phyloP scores from a whole-genome alignment of 2,329 filamentous ascomycete genomes.

The Aspergillus phoenicis region DNA sequence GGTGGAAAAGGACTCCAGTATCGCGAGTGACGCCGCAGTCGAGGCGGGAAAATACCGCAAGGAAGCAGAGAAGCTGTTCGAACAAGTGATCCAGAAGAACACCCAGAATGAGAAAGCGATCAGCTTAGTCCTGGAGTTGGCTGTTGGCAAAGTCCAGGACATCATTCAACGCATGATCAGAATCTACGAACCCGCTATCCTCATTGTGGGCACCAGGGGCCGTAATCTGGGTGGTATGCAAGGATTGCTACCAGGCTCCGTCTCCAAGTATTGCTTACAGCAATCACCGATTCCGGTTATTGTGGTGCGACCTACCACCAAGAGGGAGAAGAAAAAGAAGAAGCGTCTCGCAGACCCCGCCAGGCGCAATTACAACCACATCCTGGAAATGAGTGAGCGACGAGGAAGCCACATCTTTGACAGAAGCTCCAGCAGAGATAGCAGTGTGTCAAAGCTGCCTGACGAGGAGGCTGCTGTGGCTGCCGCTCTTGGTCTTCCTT shows the following conservation, averaged over 20 bases:
- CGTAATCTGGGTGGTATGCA: slow-evolving; percentile 83
- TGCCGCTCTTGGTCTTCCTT: slow-evolving; percentile 50
- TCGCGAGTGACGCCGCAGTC: slow-evolving; percentile 61
- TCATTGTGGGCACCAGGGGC: slow-evolving; percentile 86
- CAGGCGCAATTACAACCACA: slow-evolving; percentile 74
- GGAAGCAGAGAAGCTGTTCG: slow-evolving; percentile 74
- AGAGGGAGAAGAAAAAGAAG: slow-evolving; percentile 84
- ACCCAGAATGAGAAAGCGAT: slow-evolving; percentile 76
- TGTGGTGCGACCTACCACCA: slow-evolving; percentile 83
- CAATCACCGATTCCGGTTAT: slow-evolving; percentile 92
- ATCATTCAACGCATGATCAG: slow-evolving; percentile 91
- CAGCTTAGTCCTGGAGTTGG: slow-evolving; percentile 81
- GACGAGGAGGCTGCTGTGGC: slow-evolving; percentile 56
- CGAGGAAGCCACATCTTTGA: slow-evolving; percentile 57
- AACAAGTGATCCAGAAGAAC: slow-evolving; percentile 78
- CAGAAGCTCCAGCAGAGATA: slow-evolving; percentile 49
- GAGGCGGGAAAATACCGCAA: slow-evolving; percentile 72
- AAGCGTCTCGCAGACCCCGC: slow-evolving; percentile 78
- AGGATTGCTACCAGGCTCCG: slow-evolving; percentile 81
- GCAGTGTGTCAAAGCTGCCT: slow-evolving; percentile 46
- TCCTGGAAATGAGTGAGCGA: slow-evolving; percentile 67
- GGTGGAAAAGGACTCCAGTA: slow-evolving; percentile 77
- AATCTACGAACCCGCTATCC: slow-evolving; percentile 86
- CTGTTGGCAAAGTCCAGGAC: slow-evolving; percentile 84
- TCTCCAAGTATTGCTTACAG: slow-evolving; percentile 92